These are phyloP conservation scores for Talaromyces nanjingensis DNA, from an alignment of 495 filamentous ascomycete genomes.

Conservation along the genomic window DNA sequence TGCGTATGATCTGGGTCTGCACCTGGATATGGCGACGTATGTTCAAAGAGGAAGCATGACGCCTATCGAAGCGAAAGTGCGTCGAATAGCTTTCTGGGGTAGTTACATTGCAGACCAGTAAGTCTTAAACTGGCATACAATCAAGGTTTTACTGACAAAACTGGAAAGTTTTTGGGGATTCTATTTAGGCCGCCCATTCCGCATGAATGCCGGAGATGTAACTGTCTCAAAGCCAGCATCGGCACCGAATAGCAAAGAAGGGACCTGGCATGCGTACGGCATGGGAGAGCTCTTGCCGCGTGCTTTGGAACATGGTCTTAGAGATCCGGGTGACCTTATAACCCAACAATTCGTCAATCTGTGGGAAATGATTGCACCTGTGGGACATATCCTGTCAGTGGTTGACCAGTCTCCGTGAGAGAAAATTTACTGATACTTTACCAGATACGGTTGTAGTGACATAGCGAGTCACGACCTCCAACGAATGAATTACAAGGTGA, in stretches of 20 bases:
- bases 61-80: conserved; percentile 35
- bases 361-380: conserved; percentile 44
- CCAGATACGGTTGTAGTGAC: conserved; percentile 38
- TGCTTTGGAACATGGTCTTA: conserved; percentile 18
- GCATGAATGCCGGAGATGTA: conserved; percentile 41
- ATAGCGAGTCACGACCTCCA: conserved; percentile 40
- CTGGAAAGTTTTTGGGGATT: conserved; percentile 40
- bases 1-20: conserved; percentile 42
- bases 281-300: conserved; percentile 18
- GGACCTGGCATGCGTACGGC: conserved; percentile 39
- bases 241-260: conserved; percentile 27
- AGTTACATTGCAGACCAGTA: conserved; percentile 45
- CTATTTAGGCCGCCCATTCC: conserved; percentile 39
- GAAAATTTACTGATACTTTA: conserved; percentile 12
- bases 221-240: conserved; percentile 37
- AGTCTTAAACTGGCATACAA: conserved; percentile 11
- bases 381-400: conserved; percentile 41
- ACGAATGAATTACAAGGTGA: conserved; percentile 34
- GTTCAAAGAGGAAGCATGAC: conserved; percentile 38
- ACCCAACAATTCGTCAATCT: conserved; percentile 38
- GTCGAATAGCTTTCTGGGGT: conserved; percentile 42
- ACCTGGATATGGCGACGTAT: conserved; percentile 41
- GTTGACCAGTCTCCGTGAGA: neutral
- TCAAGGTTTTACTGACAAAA: neutral
- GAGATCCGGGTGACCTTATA: conserved; percentile 34